Evolutionary conservation across 345 rosid genomes (phyloP).

Genomic region (Rhodamnia rubescens): DNA sequence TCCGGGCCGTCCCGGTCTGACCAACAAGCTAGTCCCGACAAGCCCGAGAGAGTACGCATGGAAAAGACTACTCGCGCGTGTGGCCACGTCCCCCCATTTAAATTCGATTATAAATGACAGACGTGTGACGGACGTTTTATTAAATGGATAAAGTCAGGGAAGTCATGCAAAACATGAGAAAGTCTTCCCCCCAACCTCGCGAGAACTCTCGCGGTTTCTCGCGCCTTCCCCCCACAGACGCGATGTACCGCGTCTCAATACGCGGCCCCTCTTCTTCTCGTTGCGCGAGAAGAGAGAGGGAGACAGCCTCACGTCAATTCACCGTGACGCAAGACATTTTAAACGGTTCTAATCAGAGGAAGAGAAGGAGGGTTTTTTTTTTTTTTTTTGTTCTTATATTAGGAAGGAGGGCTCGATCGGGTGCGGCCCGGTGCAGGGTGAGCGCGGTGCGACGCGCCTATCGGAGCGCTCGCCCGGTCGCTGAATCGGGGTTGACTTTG

Average conservation of each 20-base stretch:
- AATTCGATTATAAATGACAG: neutral
- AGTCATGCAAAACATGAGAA: neutral
- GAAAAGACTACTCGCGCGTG: neutral
- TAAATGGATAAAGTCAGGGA: constrained; percentile 9
- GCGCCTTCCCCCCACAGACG: neutral
- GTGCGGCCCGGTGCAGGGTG: neutral
- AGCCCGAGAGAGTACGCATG: neutral
- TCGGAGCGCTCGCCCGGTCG: neutral
- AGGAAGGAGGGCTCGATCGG: neutral
- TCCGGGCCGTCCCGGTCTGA: neutral
- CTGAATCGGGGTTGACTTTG: no score
- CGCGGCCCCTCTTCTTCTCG: no score
- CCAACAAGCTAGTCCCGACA: neutral
- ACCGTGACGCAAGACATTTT: constrained; percentile 27
- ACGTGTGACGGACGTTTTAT: constrained; percentile 9
- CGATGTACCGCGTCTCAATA: neutral
- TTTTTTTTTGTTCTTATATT: constrained; percentile 5
- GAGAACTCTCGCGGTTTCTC: neutral
- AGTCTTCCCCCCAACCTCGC: neutral
- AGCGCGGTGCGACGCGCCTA: neutral
- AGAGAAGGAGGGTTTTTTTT: neutral
- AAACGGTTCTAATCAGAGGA: constrained; percentile 21
- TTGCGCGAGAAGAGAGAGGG: neutral
- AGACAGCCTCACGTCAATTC: constrained; percentile 20
- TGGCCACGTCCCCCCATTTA: neutral